Base-by-base conservation (phyloP, 2,329 filamentous ascomycete genomes). In the Alternaria ventricosa region DNA sequence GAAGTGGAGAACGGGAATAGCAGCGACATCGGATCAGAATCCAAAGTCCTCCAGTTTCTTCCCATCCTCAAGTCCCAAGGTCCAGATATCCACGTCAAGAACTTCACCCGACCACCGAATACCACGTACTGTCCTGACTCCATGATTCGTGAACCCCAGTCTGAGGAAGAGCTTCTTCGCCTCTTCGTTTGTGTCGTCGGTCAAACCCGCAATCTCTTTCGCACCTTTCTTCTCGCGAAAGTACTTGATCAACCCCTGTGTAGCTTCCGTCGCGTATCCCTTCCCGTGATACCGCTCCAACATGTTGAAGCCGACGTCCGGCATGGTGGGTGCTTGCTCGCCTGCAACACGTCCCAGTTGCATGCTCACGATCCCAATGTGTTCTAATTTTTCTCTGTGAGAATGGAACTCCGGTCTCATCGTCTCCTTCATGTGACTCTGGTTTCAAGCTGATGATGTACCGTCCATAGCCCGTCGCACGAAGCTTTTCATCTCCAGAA, bases 401-500 rank as follows among this genome's bases (percentile, higher is more conserved):
- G 6, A 60, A 66, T 2, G 55, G 41, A 8, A 23, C 28, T 13
- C 6, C 25, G 4, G 41, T 10, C 5, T 60, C 15, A 3, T 46
- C 30, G n/a, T 45, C 36, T 3, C 7, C 30, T 15, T 22, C 55
- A 3, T 18, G 46, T 2, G 28, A n/a, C 1, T 61, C 33, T 7
- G 63, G 36, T 13, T 71, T 69, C 13, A 77, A 59, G n/a, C 57
- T 65, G 20, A 78, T 62, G 3, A 76, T 60, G 25, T 69, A 75
- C 0, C 67, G 71, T 5, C 75, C 75, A 55, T 68, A 77, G 7
- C 74, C 74, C n/a, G 65, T 74, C 27, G 65, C 61, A 12, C 53
- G 60, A 25, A 71, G 66, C 12, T 46, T 46, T 5, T 64, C 58
- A n/a, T 7, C 20, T 3, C 44, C 27, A 12, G 67, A 58, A 7